Percentiles rank a stretch among this genome's conserved stretches.
Conservation (phyloP, 176 grass and related monocot genomes). For the Dactylis glomerata region DNA sequence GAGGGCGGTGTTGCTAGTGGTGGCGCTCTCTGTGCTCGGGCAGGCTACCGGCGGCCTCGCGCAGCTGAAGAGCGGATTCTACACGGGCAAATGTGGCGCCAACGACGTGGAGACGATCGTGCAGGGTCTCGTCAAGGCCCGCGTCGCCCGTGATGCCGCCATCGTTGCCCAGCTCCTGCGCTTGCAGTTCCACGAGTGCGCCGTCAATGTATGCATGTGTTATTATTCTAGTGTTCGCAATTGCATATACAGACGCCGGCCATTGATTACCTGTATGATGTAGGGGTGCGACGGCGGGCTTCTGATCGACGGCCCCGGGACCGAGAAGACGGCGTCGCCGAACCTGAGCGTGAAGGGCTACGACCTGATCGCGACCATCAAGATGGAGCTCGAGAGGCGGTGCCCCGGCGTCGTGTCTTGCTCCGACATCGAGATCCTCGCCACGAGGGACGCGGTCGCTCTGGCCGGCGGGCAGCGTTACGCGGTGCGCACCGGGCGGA, state of each 20-base stretch:
- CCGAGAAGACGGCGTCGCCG: not conserved
- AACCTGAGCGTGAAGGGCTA: not conserved
- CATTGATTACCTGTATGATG: not conserved
- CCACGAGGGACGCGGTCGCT: slow-evolving; percentile 18
- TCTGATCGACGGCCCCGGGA: not conserved
- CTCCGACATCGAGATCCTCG: not conserved
- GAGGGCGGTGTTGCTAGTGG: not conserved
- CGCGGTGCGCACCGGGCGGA: slow-evolving; percentile 19
- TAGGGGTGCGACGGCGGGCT: slow-evolving; percentile 28
- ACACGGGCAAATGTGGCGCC: not conserved
- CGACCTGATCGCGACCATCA: not conserved
- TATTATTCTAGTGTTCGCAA: not conserved
- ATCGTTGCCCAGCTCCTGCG: slow-evolving; percentile 21
- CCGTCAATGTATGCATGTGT: not conserved
- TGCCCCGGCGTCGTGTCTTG: not conserved
- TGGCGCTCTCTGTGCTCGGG: not conserved
- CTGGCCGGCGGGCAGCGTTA: slow-evolving; percentile 17
- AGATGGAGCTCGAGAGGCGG: not conserved
- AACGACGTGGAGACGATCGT: not conserved
- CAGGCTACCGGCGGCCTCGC: not conserved
- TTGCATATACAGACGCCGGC: not conserved
- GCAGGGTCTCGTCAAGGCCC: not conserved
- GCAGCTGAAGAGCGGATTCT: not conserved
- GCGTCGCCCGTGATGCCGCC: not conserved
- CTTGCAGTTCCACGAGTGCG: slow-evolving; percentile 34